Base-by-base conservation (phyloP, 306 rosid species). In the Sicyos baderoa region DNA sequence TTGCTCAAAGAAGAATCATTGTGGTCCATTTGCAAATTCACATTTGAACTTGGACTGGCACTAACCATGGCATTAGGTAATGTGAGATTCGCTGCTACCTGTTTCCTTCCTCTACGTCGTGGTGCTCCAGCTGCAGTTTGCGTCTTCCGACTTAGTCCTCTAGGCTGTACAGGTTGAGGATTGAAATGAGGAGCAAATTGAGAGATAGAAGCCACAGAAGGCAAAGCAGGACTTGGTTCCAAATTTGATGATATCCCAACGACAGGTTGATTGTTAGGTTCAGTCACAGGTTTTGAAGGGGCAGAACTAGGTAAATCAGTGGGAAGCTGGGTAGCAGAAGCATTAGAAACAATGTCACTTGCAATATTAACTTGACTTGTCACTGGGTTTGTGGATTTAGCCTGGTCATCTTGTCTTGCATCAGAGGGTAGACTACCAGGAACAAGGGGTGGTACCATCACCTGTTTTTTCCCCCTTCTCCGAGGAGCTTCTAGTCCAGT, bases 41-140 rank as follows among this genome's bases (percentile, higher is more conserved):
- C 45, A 83, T 73, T 81, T 51, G 71, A 81, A 65, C 78, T 81
- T 70, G 64, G 77, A 76, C 78, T 77, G 75, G 67, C 82, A 72
- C 74, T 80, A 78, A 73, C 81, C 58, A 77, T 61, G 25, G 74
- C 78, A 77, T 81, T 82, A 55, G 85, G 79, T 76, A 64, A 79
- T 27, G 80, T 76, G 48, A 76, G 68, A 32, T 77, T 68, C 52
- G 55, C 17, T 52, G 76, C 65, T 18, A 82, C 81, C 71, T 80
- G 90, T 76, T 85, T 90, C 88, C 75, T 94, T 66, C 95, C 99
- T 84, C 96, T 83, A 42, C 96, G 96, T 44, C 92, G 86, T 9
- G 91, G 73, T 72, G 78, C 77, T 62, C 90, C 93, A 8, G 72
- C 81, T 40, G 84, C 89, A 81, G 47, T 75, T 54, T 86, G 97